Evolutionary conservation across 1,139 yeast species (phyloP).

Genomic region (Yueomyces sp.): DNA sequence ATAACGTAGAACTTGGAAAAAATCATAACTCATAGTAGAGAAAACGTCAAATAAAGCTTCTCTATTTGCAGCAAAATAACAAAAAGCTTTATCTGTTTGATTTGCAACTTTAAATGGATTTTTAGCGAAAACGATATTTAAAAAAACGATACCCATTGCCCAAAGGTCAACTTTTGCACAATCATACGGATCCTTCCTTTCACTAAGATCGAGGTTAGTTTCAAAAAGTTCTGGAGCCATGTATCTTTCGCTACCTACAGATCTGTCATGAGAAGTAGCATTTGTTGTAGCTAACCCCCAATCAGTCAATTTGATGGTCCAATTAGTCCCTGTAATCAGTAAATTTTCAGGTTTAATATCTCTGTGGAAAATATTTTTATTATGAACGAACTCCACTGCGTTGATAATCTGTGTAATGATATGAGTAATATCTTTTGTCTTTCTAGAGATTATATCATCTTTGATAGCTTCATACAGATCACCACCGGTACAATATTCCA

Average conservation of each 20-base stretch:
- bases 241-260: slow-evolving; percentile 87
- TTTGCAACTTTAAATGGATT: slow-evolving; percentile 83
- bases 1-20: slow-evolving; percentile 69
- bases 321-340: slow-evolving; percentile 57
- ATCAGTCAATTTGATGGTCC: slow-evolving; percentile 75
- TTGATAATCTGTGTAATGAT: slow-evolving; percentile 65
- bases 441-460: slow-evolving; percentile 67
- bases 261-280: slow-evolving; percentile 59
- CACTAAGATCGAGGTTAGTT: slow-evolving; percentile 23
- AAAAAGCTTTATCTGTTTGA: slow-evolving; percentile 71
- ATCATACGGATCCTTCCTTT: slow-evolving; percentile 50
- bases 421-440: slow-evolving; percentile 60
- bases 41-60: slow-evolving; percentile 88
- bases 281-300: slow-evolving; percentile 84
- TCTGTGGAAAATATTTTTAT: slow-evolving; percentile 63
- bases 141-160: slow-evolving; percentile 80
- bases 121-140: slow-evolving; percentile 79
- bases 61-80: slow-evolving; percentile 77
- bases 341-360: slow-evolving; percentile 89
- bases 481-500: slow-evolving; percentile 86
- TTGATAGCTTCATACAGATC: slow-evolving; percentile 90
- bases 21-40: slow-evolving; percentile 77
- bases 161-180: slow-evolving; percentile 86
- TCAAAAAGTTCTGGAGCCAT: slow-evolving; percentile 94
- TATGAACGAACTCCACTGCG: slow-evolving; percentile 70